Percentiles rank a stretch among this genome's conserved stretches.
Conservation (phyloP, 1,284 basidiomycete species). For the Hemileia vastatrix region DNA sequence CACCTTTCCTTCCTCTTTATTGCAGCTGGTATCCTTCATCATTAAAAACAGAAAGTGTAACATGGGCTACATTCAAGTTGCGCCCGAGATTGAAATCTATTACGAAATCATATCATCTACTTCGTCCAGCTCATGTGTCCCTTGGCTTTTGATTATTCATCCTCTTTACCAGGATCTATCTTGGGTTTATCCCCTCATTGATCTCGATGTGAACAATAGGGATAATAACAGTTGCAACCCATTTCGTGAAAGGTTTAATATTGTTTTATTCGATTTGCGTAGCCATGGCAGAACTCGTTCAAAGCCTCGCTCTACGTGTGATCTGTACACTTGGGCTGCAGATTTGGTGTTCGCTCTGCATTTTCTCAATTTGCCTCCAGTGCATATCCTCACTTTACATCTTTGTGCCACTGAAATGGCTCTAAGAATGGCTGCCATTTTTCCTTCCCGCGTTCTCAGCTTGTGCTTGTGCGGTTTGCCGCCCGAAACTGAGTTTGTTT, state of each 20-base stretch:
- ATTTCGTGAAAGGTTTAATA: conserved; percentile 12
- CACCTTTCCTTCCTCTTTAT: too few relatives aligned
- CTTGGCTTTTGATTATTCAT: conserved; percentile 18
- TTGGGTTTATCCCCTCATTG: conserved; percentile 5
- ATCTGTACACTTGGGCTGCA: conserved; percentile 14
- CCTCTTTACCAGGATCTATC: conserved; percentile 15
- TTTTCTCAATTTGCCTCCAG: conserved; percentile 8
- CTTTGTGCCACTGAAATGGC: conserved; percentile 1
- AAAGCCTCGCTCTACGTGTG: conserved; percentile 11
- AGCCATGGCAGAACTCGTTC: conserved; percentile 14
- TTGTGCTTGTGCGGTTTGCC: conserved; percentile 14
- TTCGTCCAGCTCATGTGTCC: not conserved
- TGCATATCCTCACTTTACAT: conserved; percentile 3
- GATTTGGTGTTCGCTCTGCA: conserved; percentile 13
- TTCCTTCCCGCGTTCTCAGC: conserved; percentile 7
- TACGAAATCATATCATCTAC: conserved; percentile 13
- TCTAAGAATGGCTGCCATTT: conserved; percentile 4
- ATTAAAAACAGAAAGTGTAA: too few relatives aligned
- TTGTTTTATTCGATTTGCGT: conserved; percentile 13
- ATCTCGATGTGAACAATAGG: too few relatives aligned
- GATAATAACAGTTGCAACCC: not conserved
- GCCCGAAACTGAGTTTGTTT: conserved; percentile 17
- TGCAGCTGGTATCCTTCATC: too few relatives aligned
- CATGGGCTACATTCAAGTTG: conserved; percentile 11
- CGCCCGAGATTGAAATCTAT: conserved; percentile 13